A percentile compares a stretch with the other conserved stretches of the same genome.
These are phyloP conservation scores for Cicer judaicum DNA, from an alignment of 306 rosid species.

Conservation along the genomic window DNA sequence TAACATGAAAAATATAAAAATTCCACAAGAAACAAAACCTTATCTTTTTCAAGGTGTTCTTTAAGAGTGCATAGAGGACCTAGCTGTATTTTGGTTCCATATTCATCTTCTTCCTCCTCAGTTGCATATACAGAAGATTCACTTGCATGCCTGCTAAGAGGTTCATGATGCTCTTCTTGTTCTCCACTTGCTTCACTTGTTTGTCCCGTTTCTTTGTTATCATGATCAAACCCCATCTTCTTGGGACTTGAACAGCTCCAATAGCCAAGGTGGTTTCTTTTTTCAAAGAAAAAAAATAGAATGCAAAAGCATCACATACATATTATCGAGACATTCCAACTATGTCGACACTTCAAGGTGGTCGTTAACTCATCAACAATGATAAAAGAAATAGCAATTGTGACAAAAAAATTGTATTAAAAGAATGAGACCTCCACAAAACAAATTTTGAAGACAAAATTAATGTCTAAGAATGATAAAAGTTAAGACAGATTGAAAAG, in stretches of 20 bases:
- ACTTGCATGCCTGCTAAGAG: constrained; percentile 25
- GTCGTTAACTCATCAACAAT: constrained; percentile 2
- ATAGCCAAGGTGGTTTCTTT: background rate
- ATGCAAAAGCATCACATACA: no score
- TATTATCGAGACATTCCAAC: no score
- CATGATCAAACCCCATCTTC: constrained; percentile 20
- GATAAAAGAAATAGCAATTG: background rate
- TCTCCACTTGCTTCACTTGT: constrained; percentile 14
- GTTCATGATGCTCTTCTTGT: constrained; percentile 17
- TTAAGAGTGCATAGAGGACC: constrained; percentile 74
- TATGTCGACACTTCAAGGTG: no score
- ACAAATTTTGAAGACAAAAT: background rate
- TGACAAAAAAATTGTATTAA: background rate
- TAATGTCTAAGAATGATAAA: background rate
- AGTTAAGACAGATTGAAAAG: background rate
- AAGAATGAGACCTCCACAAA: background rate
- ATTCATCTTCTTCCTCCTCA: constrained; percentile 56
- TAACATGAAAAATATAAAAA: no score
- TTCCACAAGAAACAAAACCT: constrained; percentile 50
- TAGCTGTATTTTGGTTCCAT: constrained; percentile 56
- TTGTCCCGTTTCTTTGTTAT: constrained; percentile 12
- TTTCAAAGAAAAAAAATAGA: no score
- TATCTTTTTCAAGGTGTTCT: constrained; percentile 77
- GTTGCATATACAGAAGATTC: constrained; percentile 30
- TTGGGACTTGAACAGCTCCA: constrained; percentile 39